A percentile compares a stretch with the other conserved stretches of the same genome.
Evolutionary conservation across 1,284 basidiomycete genomes (phyloP).

Genomic region (Wallemia ichthyophaga): DNA sequence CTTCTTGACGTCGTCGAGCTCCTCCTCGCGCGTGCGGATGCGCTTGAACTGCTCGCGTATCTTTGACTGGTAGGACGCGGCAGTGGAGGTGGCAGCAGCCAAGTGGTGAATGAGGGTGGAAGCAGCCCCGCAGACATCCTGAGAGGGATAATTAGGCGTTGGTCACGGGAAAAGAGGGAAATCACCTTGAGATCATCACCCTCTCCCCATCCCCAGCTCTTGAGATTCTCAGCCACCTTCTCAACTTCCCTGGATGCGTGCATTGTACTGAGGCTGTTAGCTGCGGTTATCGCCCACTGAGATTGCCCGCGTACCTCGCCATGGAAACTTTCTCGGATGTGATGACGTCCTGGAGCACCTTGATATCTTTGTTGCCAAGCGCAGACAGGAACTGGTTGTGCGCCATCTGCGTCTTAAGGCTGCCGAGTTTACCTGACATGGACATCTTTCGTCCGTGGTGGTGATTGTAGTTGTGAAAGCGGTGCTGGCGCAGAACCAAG

Average conservation of each 20-base stretch:
- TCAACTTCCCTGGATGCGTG: conserved; percentile 21
- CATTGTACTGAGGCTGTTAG: conserved; percentile 27
- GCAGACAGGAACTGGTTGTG: conserved; percentile 26
- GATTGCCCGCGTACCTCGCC: conserved; percentile 25
- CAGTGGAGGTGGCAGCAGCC: conserved; percentile 34
- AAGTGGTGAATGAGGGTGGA: conserved; percentile 38
- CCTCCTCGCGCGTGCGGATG: conserved; percentile 54
- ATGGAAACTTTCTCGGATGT: conserved; percentile 59
- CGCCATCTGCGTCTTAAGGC: background rate
- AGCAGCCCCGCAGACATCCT: conserved; percentile 50
- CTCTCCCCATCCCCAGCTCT: conserved; percentile 49
- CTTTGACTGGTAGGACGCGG: conserved; percentile 38
- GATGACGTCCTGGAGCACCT: conserved; percentile 61
- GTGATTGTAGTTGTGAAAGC: background rate
- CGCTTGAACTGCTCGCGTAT: conserved; percentile 28
- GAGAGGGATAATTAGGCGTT: conserved; percentile 5
- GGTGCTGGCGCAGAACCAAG: background rate
- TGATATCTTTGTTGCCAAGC: conserved; percentile 48
- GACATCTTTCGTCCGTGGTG: conserved; percentile 2
- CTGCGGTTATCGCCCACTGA: background rate
- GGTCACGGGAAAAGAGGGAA: background rate
- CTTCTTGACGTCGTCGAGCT: conserved; percentile 41
- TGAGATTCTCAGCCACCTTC: conserved; percentile 43
- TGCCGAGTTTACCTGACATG: conserved; percentile 2
- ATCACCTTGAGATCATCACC: conserved; percentile 56